Evolutionary conservation across 1,284 basidiomycete species (phyloP), one percentile per base, ranked within the genome.

Genomic region (Prillingera fragicola): DNA sequence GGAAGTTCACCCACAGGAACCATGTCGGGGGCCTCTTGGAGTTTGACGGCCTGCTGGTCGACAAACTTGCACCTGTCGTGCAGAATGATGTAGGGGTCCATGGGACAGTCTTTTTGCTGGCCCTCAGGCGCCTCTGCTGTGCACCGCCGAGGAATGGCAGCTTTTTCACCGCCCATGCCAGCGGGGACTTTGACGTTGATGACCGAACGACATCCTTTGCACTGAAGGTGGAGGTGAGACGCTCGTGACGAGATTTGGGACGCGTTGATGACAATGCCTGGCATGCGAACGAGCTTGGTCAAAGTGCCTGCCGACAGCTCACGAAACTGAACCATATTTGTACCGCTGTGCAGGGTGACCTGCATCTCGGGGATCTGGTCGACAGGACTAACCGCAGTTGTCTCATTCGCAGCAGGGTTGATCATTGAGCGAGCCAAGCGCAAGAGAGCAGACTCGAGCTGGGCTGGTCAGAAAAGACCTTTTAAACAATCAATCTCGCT

Each of bases 1-100:
- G 95, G 95, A 35, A 99, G 76, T 65, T 99, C 95, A 76, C 95
- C 95, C 18, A 98, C 91, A 3, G 95, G 95, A 0, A 99, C 95
- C 90, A 97, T 96, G 69, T 99, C 95, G 0, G 95, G 95, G 7
- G 94, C 92, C 73, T 99, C 95, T 70, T 99, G 95, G 13, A 99
- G 78, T 70, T 99, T 99, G 60, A 99, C 78, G 7, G 83, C 87
- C 72, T 99, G 95, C 60, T 92, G 88, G 67, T 99, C 95, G 22
- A 94, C 85, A 67, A 98, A 99, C 4, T 79, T 76, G 41, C 90
- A 98, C 70, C 90, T 88, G 43, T 91, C 87, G 71, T 99, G 95
- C 10, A 98, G 77, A 60, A 99, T 95, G 36, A 94, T 78, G 72
- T 91, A 99, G 0, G 95, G 95, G 65, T 99, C 95, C 43, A 96